Base-by-base conservation (phyloP, 345 rosid genomes). In the Turritis glabra region DNA sequence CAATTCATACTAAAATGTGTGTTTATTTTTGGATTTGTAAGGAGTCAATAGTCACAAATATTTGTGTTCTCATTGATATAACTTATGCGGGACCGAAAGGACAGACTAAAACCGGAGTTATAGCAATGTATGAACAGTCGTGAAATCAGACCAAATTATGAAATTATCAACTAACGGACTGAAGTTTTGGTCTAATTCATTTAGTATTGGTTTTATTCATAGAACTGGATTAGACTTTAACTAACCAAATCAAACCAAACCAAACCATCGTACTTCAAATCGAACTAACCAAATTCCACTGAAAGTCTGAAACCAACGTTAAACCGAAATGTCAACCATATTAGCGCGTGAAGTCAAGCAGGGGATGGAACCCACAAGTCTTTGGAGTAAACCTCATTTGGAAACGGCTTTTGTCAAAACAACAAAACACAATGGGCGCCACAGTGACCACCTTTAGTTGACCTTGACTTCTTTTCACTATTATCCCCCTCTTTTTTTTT, bases 391-490 rank as follows among this genome's bases (percentile, higher is more conserved):
- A 48, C 67, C 48, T 47, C 10, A 15, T 10, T 18, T 14, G n/a
- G 26, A 71, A 71, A 27, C 33, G 0, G 60, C 60, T 54, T 27
- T 27, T n/a, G 38, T 55, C 60, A 27, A 29, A 27, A 17, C 22
- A 73, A 33, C 56, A 33, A 75, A 66, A 67, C 46, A 58, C 51
- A 26, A 35, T 46, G 48, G 72, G 72, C 41, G 38, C 51, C 58
- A 57, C 57, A 12, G 50, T 56, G 66, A 58, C 66, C 52, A 65
- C 62, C 53, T 55, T 50, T 46, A 47, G 60, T 57, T 74, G 67
- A 74, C 73, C 51, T 75, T 75, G 73, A 75, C 73, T 57, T 73
- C 7, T 8, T 33, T 55, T 29, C n/a, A n/a, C n/a, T n/a, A n/a
- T n/a, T n/a, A n/a, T n/a, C n/a, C n/a, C n/a, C n/a, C n/a, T n/a